Conservation (phyloP, 2,329 filamentous ascomycete species). For the Fonsecaea multimorphosa region DNA sequence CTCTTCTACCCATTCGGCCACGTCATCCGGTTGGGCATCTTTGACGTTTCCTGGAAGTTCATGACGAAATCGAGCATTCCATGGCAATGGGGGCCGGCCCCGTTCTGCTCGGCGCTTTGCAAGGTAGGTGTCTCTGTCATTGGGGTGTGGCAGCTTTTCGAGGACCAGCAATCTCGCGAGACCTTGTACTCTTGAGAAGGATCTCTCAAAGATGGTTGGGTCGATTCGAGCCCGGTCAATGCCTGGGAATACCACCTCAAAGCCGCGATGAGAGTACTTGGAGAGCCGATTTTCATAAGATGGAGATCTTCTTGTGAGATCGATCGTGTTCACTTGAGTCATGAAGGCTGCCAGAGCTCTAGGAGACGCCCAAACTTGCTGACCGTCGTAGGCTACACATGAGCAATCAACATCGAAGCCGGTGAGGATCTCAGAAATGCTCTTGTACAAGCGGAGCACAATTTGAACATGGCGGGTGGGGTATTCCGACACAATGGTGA, state of each 20-base stretch:
- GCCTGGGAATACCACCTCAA: constrained; percentile 80
- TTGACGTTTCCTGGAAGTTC: constrained; percentile 75
- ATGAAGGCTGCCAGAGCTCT: constrained; percentile 79
- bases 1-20: constrained; percentile 80
- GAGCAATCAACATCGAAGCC: constrained; percentile 89
- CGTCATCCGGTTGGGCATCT: constrained; percentile 75
- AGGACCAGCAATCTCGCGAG: constrained; percentile 79
- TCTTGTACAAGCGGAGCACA: constrained; percentile 83
- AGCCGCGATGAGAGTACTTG: constrained; percentile 83
- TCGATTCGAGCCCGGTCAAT: constrained; percentile 78
- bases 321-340: constrained; percentile 81
- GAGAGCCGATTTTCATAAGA: constrained; percentile 87
- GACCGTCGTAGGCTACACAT: constrained; percentile 79
- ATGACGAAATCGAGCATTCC: constrained; percentile 48
- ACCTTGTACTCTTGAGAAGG: constrained; percentile 75
- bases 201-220: constrained; percentile 85
- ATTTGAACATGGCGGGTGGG: constrained; percentile 85
- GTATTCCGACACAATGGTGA: constrained; percentile 84
- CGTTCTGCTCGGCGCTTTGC: constrained; percentile 73
- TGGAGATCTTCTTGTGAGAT: constrained; percentile 78
- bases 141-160: constrained; percentile 74
- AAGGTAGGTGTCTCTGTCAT: constrained; percentile 72
- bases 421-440: constrained; percentile 80
- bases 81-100: constrained; percentile 65
- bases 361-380: constrained; percentile 78